Evolutionary conservation across 352 stramenopile genomes (phyloP).

Genomic region (Pythium sp.): DNA sequence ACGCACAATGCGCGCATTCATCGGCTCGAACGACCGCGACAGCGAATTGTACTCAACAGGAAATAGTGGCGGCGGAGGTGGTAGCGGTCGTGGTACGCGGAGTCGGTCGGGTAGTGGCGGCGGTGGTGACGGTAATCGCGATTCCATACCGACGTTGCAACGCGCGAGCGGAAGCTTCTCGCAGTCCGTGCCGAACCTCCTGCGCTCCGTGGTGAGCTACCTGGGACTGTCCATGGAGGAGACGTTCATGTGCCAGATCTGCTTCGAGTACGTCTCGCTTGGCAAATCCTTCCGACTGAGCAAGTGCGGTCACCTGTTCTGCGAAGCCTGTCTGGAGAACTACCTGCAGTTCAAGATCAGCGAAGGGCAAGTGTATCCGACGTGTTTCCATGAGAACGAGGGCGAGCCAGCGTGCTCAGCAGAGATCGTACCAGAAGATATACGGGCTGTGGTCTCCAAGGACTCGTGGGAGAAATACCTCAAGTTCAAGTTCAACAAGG

Average conservation of each 20-base stretch:
- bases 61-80: slow-evolving; percentile 1
- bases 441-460: slow-evolving; percentile 41
- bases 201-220: slow-evolving; percentile 51
- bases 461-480: slow-evolving; percentile 70
- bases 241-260: slow-evolving; percentile 77
- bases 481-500: slow-evolving; percentile 86
- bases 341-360: slow-evolving; percentile 76
- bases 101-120: slow-evolving; percentile 5
- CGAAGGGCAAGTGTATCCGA: slow-evolving; percentile 67
- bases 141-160: slow-evolving; percentile 17
- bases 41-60: slow-evolving; percentile 11
- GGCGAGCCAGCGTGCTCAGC: slow-evolving; percentile 34
- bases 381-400: slow-evolving; percentile 54
- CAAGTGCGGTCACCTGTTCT: slow-evolving; percentile 60
- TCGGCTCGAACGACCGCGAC: slow-evolving; percentile 23
- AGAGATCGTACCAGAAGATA: slow-evolving; percentile 42
- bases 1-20: slow-evolving; percentile 27
- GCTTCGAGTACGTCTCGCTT: slow-evolving; percentile 56
- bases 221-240: slow-evolving; percentile 63
- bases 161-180: slow-evolving; percentile 15
- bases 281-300: slow-evolving; percentile 33
- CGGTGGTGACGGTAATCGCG: neutral
- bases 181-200: slow-evolving; percentile 38
- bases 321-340: slow-evolving; percentile 47
- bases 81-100: neutral